These are phyloP conservation scores for Phaeoacremonium minimum DNA, from an alignment of 2,329 filamentous ascomycete genomes.

Conservation along the genomic window DNA sequence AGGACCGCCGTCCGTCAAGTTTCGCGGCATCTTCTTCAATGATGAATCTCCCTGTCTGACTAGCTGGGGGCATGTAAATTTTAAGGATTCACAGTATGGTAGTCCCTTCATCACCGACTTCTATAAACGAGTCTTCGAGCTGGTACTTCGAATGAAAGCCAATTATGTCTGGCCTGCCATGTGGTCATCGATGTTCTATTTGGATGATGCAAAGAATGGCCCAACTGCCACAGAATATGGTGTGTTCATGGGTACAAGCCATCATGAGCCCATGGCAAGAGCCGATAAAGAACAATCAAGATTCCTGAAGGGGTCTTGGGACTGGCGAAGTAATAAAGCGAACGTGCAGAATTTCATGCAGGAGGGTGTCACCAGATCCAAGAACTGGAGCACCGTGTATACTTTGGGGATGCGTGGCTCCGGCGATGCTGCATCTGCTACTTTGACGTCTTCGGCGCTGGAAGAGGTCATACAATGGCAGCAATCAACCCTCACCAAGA, in stretches of 20 bases:
- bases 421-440: conserved; percentile 44
- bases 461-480: conserved; percentile 40
- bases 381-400: conserved; percentile 47
- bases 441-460: conserved; percentile 27
- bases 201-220: conserved; percentile 48
- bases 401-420: conserved; percentile 50
- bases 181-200: conserved; percentile 53
- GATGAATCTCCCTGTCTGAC: conserved; percentile 54
- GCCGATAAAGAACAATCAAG: conserved; percentile 33
- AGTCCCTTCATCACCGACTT: conserved; percentile 37
- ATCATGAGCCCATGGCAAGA: conserved; percentile 54
- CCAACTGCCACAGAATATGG: conserved; percentile 51
- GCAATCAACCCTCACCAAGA: conserved; percentile 12
- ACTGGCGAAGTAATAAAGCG: conserved; percentile 49
- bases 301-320: conserved; percentile 40
- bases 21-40: conserved; percentile 57
- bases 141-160: conserved; percentile 47
- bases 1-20: conserved; percentile 50
- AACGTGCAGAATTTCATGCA: conserved; percentile 47
- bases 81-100: conserved; percentile 19
- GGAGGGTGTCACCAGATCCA: conserved; percentile 44
- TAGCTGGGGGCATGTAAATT: conserved; percentile 46
- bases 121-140: conserved; percentile 51
- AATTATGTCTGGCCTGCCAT: conserved; percentile 58
- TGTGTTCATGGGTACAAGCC: conserved; percentile 53